A percentile compares a stretch with the other conserved stretches of the same genome.
Conservation (phyloP, 345 rosid species). For the Salix suchowensis region DNA sequence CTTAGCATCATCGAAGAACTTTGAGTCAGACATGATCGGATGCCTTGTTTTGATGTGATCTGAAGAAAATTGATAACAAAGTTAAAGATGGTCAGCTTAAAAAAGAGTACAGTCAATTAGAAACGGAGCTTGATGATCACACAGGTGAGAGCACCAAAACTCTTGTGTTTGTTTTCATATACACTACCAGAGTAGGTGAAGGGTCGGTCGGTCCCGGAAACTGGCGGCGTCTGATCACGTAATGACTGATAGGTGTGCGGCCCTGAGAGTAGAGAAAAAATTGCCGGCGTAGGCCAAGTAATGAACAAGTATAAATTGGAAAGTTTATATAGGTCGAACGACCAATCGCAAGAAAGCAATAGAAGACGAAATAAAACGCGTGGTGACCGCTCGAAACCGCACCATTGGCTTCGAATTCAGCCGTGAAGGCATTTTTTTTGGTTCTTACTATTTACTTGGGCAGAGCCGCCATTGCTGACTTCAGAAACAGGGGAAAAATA, state of each 20-base stretch:
- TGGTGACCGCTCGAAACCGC: background rate
- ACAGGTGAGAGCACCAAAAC: background rate
- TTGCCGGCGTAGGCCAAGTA: too few species aligned
- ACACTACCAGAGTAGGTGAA: background rate
- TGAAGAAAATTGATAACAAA: background rate
- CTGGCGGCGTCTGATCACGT: background rate
- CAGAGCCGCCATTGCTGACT: background rate
- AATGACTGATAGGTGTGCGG: background rate
- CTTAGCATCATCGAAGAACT: background rate
- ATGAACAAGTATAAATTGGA: too few species aligned
- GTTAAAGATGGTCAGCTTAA: background rate
- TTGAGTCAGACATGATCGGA: background rate
- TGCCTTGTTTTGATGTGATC: background rate
- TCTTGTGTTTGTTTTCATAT: background rate
- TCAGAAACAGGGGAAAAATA: too few species aligned
- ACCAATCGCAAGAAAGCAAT: background rate
- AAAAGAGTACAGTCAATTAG: background rate
- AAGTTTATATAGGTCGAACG: too few species aligned
- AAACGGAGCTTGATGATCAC: background rate
- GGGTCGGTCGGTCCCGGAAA: background rate
- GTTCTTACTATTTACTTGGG: background rate
- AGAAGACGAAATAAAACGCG: background rate
- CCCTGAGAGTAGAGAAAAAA: background rate
- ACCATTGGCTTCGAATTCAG: too few species aligned
- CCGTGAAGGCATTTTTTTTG: too few species aligned